Evolutionary conservation across 306 rosid species (phyloP), one percentile per base, ranked within the genome.

Genomic region (Coriaria nepalensis): DNA sequence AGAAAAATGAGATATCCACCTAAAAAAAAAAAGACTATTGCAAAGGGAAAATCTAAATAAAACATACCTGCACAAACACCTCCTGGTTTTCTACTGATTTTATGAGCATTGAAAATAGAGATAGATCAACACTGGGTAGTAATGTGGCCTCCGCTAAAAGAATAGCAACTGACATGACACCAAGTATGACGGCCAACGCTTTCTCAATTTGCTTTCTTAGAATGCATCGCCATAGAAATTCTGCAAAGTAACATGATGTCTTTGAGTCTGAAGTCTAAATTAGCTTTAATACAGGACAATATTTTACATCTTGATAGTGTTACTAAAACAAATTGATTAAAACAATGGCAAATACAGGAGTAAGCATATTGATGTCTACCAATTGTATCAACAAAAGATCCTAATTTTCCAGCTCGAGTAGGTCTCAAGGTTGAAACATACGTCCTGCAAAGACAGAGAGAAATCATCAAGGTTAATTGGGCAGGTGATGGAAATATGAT

Each of bases 111-210:
- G 97, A 85, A 64, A 90, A 90, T 58, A 90, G 95, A 45, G 97
- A 90, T 42, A 90, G 72, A 79, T 90, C 78, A 42, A 84, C 78
- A 53, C 73, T 82, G 6, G 97, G 82, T 45, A 90, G 83, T 45
- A 84, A 75, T 46, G 95, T 90, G 51, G 97, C 97, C 82, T 90
- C 97, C 2, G 94, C 95, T 56, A 84, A 73, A 57, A 90, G 95
- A 77, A 90, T 90, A 46, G 95, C 95, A 73, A 57, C 85, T 13
- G 97, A 90, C 66, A 90, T 81, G 56, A 75, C 61, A 60, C 92
- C 90, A 62, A 90, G 94, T 33, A 79, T 42, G 66, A 79, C 52
- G 53, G 85, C 94, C 77, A 84, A 71, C 56, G 74, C 84, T 65
- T 77, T 84, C 75, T 84, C 52, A 51, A 77, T 70, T 76, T 79